Evolutionary conservation across 176 grass and related monocot genomes (phyloP).

Genomic region (Phragmites australis): DNA sequence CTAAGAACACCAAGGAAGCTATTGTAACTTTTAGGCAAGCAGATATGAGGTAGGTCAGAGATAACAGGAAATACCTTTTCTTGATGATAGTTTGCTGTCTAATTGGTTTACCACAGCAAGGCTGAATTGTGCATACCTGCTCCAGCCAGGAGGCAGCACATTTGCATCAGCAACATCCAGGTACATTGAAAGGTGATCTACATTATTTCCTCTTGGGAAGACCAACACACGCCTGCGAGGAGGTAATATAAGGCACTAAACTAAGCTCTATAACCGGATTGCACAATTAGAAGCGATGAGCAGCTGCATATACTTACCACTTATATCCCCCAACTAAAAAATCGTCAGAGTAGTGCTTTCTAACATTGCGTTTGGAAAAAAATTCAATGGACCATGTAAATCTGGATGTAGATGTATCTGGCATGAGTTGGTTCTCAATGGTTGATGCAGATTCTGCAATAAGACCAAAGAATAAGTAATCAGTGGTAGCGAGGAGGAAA

Average conservation of each 20-base stretch:
- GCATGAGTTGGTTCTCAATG: slow-evolving; percentile 42
- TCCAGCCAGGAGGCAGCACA: slow-evolving; percentile 59
- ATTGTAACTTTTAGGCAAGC: slow-evolving; percentile 1
- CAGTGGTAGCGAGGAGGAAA: background rate
- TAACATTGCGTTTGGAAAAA: slow-evolving; percentile 35
- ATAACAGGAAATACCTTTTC: slow-evolving; percentile 62
- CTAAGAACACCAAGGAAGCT: slow-evolving; percentile 10
- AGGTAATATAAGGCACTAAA: slow-evolving; percentile 27
- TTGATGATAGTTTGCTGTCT: slow-evolving; percentile 48
- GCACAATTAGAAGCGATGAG: background rate
- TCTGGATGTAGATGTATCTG: slow-evolving; percentile 59
- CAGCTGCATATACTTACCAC: slow-evolving; percentile 46
- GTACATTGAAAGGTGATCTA: slow-evolving; percentile 64
- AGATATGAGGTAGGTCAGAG: background rate
- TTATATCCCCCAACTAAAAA: slow-evolving; percentile 61
- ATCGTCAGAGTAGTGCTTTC: slow-evolving; percentile 55
- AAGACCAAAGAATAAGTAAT: slow-evolving; percentile 27
- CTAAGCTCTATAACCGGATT: slow-evolving; percentile 2
- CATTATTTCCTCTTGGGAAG: slow-evolving; percentile 69
- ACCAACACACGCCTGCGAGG: slow-evolving; percentile 61
- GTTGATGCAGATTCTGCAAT: slow-evolving; percentile 37
- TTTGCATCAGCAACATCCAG: slow-evolving; percentile 66
- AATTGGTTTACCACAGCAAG: slow-evolving; percentile 70
- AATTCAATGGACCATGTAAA: slow-evolving; percentile 65
- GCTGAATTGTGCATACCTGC: slow-evolving; percentile 65